These are phyloP conservation scores for Tolypocladium paradoxum DNA, from an alignment of 2,329 filamentous ascomycete species.

Conservation along the genomic window DNA sequence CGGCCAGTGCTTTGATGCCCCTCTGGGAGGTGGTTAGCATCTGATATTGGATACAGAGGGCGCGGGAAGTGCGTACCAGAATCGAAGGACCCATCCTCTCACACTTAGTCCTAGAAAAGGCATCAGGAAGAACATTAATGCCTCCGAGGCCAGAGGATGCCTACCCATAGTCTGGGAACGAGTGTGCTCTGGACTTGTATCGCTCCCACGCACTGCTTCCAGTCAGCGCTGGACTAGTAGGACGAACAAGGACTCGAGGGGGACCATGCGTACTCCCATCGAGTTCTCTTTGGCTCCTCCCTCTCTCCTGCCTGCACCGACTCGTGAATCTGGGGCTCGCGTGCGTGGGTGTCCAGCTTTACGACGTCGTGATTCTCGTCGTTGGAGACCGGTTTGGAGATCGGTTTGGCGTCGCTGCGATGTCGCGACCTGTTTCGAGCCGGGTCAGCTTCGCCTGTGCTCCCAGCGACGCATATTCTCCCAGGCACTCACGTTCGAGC, in stretches of 20 bases:
- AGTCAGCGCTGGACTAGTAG: constrained; percentile 3
- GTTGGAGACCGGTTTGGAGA: neutral
- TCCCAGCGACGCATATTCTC: neutral
- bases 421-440: neutral
- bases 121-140: neutral
- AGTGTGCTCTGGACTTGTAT: constrained; percentile 25
- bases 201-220: constrained; percentile 18
- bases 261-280: constrained; percentile 20
- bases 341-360: constrained; percentile 17
- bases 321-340: constrained; percentile 1
- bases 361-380: constrained; percentile 1
- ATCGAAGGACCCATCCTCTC: neutral
- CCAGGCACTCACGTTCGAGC: constrained; percentile 1
- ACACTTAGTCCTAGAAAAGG: neutral
- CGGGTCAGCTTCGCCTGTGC: neutral
- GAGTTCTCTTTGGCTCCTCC: constrained; percentile 10
- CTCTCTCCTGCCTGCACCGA: constrained; percentile 2
- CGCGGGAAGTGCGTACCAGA: neutral
- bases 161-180: constrained; percentile 33
- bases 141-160: constrained; percentile 2
- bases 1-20: neutral
- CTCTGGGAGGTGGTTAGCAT: neutral
- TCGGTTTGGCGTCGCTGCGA: neutral
- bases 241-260: neutral
- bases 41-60: neutral